These are phyloP conservation scores for Leucosporidium yakuticum DNA, from an alignment of 768 basidiomycete species.

Conservation along the genomic window DNA sequence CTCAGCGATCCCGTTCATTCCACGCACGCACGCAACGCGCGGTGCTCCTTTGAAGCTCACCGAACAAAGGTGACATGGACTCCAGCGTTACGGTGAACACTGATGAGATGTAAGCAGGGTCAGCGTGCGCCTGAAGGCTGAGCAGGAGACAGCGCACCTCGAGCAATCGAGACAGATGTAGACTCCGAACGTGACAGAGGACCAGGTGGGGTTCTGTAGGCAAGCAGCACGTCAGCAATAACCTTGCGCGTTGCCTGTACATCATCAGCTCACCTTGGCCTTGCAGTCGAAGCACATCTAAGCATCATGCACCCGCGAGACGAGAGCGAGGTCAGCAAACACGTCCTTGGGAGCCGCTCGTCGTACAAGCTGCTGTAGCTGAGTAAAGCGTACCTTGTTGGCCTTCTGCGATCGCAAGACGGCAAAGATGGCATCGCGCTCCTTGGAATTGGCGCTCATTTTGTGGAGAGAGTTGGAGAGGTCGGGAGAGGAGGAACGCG, in stretches of 20 bases:
- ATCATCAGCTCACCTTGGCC: conserved; percentile 51
- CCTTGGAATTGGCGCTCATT: conserved; percentile 38
- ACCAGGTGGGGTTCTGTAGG: conserved; percentile 87
- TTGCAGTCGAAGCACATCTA: conserved; percentile 90
- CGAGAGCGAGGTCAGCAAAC: neutral
- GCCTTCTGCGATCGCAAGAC: conserved; percentile 76
- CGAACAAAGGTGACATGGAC: conserved; percentile 97
- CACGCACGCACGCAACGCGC: no score
- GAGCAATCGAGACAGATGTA: conserved; percentile 99
- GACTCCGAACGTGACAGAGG: conserved; percentile 89
- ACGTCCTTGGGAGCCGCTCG: neutral
- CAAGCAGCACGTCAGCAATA: conserved; percentile 55
- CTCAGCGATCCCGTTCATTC: conserved; percentile 41
- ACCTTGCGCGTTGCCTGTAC: neutral
- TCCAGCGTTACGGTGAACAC: conserved; percentile 86
- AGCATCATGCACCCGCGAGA: neutral
- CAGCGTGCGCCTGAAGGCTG: no score
- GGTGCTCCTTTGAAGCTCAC: conserved; percentile 48
- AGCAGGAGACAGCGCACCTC: conserved; percentile 42
- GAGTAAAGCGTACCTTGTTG: conserved; percentile 58
- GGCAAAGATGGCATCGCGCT: conserved; percentile 79
- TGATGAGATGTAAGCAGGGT: no score
- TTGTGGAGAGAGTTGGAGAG: no score
- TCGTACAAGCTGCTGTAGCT: neutral
- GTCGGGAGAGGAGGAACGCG: no score